These are phyloP conservation scores for Phyllosticta citriasiana DNA, from an alignment of 2,329 filamentous ascomycete genomes.

Conservation along the genomic window DNA sequence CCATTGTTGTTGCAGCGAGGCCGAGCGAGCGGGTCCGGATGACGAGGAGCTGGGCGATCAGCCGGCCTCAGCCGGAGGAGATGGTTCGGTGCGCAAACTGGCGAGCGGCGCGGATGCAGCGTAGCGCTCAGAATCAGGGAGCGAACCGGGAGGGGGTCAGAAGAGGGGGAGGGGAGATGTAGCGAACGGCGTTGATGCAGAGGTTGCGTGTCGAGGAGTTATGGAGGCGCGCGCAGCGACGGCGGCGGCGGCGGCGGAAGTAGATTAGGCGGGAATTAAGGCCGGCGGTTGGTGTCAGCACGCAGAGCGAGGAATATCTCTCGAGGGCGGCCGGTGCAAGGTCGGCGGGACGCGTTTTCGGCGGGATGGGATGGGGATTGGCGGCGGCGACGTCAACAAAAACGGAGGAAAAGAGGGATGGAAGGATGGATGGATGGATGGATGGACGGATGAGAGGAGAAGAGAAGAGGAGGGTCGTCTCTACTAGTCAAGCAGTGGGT, in stretches of 20 bases:
- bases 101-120: background rate
- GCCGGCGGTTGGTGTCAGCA: conserved; percentile 12
- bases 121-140: background rate
- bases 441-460: too few species aligned
- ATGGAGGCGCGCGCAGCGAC: conserved; percentile 1
- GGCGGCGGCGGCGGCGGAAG: background rate
- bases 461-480: too few species aligned
- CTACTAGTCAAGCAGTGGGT: too few species aligned
- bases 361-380: conserved; percentile 1
- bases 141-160: conserved; percentile 6
- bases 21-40: conserved; percentile 8
- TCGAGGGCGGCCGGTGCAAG: background rate
- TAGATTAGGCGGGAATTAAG: conserved; percentile 16
- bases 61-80: conserved; percentile 30
- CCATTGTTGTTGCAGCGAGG: conserved; percentile 20
- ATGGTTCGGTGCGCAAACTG: conserved; percentile 5
- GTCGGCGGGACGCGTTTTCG: conserved; percentile 12
- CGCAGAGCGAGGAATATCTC: conserved; percentile 7
- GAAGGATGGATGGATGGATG: too few species aligned
- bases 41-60: conserved; percentile 13
- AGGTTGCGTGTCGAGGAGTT: background rate
- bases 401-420: too few species aligned
- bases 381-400: background rate
- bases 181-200: conserved; percentile 1
- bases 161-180: background rate